Conservation (phyloP, 2,329 filamentous ascomycete species). For the Paracoccidioides lutzii region DNA sequence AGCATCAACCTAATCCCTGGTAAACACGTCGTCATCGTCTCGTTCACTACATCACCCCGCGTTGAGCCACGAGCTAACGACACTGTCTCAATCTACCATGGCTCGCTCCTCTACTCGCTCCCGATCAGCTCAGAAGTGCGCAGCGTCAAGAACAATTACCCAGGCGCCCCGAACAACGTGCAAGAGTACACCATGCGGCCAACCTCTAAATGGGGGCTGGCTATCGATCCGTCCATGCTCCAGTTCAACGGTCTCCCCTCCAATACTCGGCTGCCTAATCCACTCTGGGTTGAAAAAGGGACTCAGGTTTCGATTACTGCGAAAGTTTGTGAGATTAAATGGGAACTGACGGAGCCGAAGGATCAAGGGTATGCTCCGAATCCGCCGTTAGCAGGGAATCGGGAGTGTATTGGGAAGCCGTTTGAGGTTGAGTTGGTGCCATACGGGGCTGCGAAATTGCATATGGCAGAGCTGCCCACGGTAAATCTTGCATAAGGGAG, state of each 20-base stretch:
- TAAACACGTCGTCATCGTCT: slow-evolving; percentile 22
- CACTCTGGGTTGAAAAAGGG: slow-evolving; percentile 12
- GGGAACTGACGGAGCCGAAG: slow-evolving; percentile 17
- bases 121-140: slow-evolving; percentile 23
- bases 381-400: slow-evolving; percentile 20
- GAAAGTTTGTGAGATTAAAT: slow-evolving; percentile 28
- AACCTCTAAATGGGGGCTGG: slow-evolving; percentile 18
- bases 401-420: slow-evolving; percentile 24
- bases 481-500: slow-evolving; percentile 10
- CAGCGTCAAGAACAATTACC: slow-evolving; percentile 17
- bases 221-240: slow-evolving; percentile 24
- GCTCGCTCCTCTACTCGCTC: slow-evolving; percentile 33
- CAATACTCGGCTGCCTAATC: slow-evolving; percentile 10
- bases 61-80: slow-evolving; percentile 29
- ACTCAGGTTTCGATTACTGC: slow-evolving; percentile 10
- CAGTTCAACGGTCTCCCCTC: slow-evolving; percentile 17
- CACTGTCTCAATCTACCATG: slow-evolving; percentile 33
- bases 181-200: slow-evolving; percentile 27
- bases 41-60: slow-evolving; percentile 21
- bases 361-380: slow-evolving; percentile 21
- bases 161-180: slow-evolving; percentile 17
- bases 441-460: slow-evolving; percentile 37
- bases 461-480: slow-evolving; percentile 34
- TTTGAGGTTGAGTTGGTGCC: slow-evolving; percentile 30
- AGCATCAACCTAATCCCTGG: slow-evolving; percentile 24